Percentiles rank a stretch among this genome's conserved stretches.
These are phyloP conservation scores for Apiotrichum brassicae DNA, from an alignment of 1,284 basidiomycete genomes.

Conservation along the genomic window DNA sequence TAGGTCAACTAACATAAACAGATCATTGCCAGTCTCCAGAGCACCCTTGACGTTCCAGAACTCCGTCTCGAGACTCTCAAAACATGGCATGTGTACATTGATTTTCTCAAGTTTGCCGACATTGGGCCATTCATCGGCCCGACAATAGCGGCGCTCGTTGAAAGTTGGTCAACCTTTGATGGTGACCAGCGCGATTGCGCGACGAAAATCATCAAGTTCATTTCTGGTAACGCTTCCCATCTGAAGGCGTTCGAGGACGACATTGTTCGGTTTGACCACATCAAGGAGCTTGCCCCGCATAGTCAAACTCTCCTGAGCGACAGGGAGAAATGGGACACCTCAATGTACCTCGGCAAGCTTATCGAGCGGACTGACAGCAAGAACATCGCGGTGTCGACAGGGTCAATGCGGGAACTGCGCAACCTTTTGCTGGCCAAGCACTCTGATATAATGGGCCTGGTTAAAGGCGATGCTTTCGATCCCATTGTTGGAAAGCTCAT, in stretches of 20 bases:
- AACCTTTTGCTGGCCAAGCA: conserved; percentile 56
- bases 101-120: conserved; percentile 62
- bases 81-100: conserved; percentile 77
- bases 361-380: conserved; percentile 71
- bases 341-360: conserved; percentile 60
- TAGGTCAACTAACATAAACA: conserved; percentile 40
- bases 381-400: conserved; percentile 70
- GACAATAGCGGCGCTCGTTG: conserved; percentile 77
- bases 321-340: conserved; percentile 54
- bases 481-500: conserved; percentile 66
- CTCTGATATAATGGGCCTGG: conserved; percentile 57
- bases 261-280: conserved; percentile 65
- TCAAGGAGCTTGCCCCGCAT: conserved; percentile 60
- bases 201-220: conserved; percentile 61
- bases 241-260: conserved; percentile 59
- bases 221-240: conserved; percentile 59
- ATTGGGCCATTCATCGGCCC: conserved; percentile 79
- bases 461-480: conserved; percentile 82
- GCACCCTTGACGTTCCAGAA: conserved; percentile 62
- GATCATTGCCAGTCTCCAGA: conserved; percentile 97
- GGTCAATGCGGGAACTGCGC: conserved; percentile 72
- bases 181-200: conserved; percentile 55
- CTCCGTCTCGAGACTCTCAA: conserved; percentile 71
- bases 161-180: conserved; percentile 65
- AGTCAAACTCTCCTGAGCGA: conserved; percentile 52